phyloP scores from a whole-genome alignment of 805 yeast species.

The Candida wancherniae region DNA sequence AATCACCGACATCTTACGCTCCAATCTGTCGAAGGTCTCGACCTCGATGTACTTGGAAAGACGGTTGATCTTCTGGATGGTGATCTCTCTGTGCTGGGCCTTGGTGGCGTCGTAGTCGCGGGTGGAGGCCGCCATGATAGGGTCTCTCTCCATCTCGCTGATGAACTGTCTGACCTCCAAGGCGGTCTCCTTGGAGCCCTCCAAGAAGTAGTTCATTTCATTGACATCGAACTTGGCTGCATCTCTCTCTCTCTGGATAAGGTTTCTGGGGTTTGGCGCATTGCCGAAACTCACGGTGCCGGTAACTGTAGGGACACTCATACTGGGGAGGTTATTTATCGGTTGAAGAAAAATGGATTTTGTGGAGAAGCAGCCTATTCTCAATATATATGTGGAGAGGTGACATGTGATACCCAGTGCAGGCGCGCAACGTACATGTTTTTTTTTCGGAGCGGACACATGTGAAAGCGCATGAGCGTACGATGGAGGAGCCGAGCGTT shows the following conservation, averaged over 20 bases:
- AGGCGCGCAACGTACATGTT: conserved; percentile 4
- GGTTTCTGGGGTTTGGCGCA: conserved; percentile 32
- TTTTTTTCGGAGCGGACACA: no score
- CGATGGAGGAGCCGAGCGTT: no score
- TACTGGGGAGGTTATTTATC: background rate
- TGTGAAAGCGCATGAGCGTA: no score
- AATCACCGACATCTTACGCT: conserved; percentile 53
- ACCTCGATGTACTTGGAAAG: conserved; percentile 58
- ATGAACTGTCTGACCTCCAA: conserved; percentile 42
- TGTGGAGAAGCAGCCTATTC: background rate
- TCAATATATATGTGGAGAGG: conserved; percentile 1
- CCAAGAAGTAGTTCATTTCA: conserved; percentile 50
- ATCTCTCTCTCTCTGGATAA: conserved; percentile 42
- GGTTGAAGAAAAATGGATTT: background rate
- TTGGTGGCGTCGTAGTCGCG: conserved; percentile 56
- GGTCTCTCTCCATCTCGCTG: conserved; percentile 64
- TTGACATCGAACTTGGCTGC: conserved; percentile 32
- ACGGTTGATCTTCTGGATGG: conserved; percentile 59
- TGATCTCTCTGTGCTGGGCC: conserved; percentile 51
- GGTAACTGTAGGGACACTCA: conserved; percentile 8
- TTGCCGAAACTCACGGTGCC: conserved; percentile 12
- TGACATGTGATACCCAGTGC: conserved; percentile 2
- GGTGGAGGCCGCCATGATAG: conserved; percentile 51
- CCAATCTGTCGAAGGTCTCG: conserved; percentile 42
- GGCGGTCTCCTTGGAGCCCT: conserved; percentile 44